Evolutionary conservation across 805 yeast genomes (phyloP), one percentile per base, ranked within the genome.

Genomic region (Zygosaccharomyces gambellarensis): DNA sequence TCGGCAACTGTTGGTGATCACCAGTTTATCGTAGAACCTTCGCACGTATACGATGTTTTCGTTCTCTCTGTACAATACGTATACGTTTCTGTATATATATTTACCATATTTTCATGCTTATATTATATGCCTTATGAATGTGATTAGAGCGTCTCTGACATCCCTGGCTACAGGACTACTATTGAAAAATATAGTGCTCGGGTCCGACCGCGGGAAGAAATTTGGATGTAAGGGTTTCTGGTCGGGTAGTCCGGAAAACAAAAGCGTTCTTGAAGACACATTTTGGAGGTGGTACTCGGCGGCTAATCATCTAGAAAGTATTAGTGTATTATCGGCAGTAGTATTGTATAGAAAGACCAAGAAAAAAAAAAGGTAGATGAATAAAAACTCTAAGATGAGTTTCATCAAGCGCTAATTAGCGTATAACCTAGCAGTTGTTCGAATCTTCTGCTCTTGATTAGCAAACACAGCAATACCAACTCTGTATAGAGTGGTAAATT

Each of bases 361-460:
- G 10, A 3, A 32, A 32, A 32, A 8, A 10, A 21, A 38, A 17
- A 12, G n/a, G n/a, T 40, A 21, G 22, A 17, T 17, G 17, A 17
- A 17, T 17, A 17, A 17, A 17, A 17, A 2, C 17, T 17, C 17
- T 17, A 17, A 17, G 17, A 17, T 17, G 17, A 17, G 17, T 17
- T 17, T 17, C 17, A 19, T 31, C 59, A 79, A 9, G 82, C 75
- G 38, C 87, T 74, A 3, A 88, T 81, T 45, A 87, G 72, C 22
- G 90, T 77, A 62, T 86, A 87, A 2, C 94, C 88, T 3, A 92
- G 78, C 55, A 89, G 71, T 25, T 87, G 79, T 52, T 82, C 87
- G 58, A 85, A 84, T 54, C 96, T 72, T 58, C 81, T 89, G 49
- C 83, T 82, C 31, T 81, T 73, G 46, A 90, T 68, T 42, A 80